These are phyloP conservation scores for Lecanoromycetidae sp. DNA, from an alignment of 2,329 filamentous ascomycete species.

Conservation along the genomic window DNA sequence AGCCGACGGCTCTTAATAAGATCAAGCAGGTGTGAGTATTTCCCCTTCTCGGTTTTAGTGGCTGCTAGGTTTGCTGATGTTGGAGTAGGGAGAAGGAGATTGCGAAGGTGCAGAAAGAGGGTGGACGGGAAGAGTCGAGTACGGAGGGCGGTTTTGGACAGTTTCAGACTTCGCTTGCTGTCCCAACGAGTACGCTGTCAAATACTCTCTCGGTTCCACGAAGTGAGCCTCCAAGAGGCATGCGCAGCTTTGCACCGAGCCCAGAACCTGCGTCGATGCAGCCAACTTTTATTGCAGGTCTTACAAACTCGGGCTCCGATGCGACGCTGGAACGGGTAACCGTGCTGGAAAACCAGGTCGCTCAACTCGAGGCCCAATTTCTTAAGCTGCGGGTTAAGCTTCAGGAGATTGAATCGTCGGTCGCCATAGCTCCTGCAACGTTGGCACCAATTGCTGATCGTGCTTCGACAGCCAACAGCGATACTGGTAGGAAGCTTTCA, in stretches of 20 bases:
- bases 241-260: not conserved
- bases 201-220: not conserved
- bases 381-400: not conserved
- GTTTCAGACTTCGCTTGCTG: not conserved
- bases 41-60: not conserved
- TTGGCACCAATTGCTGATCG: no score
- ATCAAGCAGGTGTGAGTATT: constrained; percentile 7
- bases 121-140: not conserved
- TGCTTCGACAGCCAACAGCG: no score
- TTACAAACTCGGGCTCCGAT: not conserved
- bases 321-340: not conserved
- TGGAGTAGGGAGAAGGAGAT: not conserved
- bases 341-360: constrained; percentile 4
- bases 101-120: not conserved
- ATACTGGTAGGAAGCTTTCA: no score
- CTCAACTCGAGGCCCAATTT: not conserved
- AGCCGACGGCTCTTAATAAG: not conserved
- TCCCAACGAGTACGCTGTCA: not conserved
- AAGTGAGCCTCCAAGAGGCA: not conserved
- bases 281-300: no score
- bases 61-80: not conserved
- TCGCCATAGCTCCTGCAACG: no score
- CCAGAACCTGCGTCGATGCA: not conserved
- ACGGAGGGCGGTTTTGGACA: not conserved
- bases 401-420: not conserved